Percentiles rank a stretch among this genome's conserved stretches.
Conservation (phyloP, 2,329 filamentous ascomycete genomes). For the Talaromyces sp. region DNA sequence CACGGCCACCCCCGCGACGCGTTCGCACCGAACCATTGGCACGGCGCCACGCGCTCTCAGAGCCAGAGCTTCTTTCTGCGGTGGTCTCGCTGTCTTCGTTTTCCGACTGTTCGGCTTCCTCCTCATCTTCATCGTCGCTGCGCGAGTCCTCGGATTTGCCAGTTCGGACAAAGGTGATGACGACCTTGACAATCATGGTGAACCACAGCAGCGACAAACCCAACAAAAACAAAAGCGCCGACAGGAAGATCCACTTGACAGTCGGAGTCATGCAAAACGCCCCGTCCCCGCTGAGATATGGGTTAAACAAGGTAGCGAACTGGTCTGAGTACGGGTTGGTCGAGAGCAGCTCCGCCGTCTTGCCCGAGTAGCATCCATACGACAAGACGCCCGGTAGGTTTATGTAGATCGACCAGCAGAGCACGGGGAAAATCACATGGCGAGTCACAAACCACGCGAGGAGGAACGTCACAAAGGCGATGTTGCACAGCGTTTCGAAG, state of each 20-base stretch:
- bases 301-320: slow-evolving; percentile 63
- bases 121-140: slow-evolving; percentile 78
- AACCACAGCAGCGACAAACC: slow-evolving; percentile 83
- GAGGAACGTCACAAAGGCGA: slow-evolving; percentile 81
- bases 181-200: slow-evolving; percentile 77
- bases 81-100: slow-evolving; percentile 19
- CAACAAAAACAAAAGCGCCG: slow-evolving; percentile 72
- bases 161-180: slow-evolving; percentile 65
- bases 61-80: slow-evolving; percentile 17
- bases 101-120: slow-evolving; percentile 42
- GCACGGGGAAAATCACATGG: slow-evolving; percentile 71
- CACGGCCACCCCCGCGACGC: slow-evolving; percentile 26
- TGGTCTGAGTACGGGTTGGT: slow-evolving; percentile 35
- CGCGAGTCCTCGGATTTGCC: slow-evolving; percentile 81
- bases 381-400: slow-evolving; percentile 59
- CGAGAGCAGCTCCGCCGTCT: slow-evolving; percentile 28
- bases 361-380: slow-evolving; percentile 65
- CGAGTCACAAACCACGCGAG: slow-evolving; percentile 76
- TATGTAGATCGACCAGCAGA: slow-evolving; percentile 76
- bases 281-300: slow-evolving; percentile 66
- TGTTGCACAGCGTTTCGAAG: slow-evolving; percentile 70
- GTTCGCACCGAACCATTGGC: slow-evolving; percentile 31
- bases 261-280: slow-evolving; percentile 72
- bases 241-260: slow-evolving; percentile 72
- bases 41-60: slow-evolving; percentile 27